These are phyloP conservation scores for Castanea crenata DNA, from an alignment of 306 rosid genomes.

Conservation along the genomic window DNA sequence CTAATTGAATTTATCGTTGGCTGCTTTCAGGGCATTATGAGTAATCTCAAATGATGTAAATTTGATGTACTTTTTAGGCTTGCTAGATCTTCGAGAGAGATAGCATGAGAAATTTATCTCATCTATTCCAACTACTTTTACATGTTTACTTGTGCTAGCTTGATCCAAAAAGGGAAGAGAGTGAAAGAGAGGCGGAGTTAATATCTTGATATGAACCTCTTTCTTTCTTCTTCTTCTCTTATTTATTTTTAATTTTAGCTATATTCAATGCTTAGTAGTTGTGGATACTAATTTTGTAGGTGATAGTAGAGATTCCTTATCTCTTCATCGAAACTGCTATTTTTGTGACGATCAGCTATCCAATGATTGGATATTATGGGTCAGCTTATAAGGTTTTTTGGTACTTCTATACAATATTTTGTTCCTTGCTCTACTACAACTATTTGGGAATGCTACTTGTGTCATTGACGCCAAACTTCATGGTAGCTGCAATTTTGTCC, in stretches of 20 bases:
- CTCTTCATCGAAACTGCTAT: background rate
- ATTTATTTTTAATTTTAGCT: background rate
- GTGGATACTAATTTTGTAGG: background rate
- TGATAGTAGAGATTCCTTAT: background rate
- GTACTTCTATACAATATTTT: slow-evolving; percentile 5
- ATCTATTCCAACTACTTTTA: too few relatives aligned
- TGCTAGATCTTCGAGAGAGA: too few relatives aligned
- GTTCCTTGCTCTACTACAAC: background rate
- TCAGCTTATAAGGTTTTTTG: background rate
- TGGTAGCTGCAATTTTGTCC: background rate
- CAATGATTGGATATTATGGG: background rate
- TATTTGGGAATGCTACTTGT: slow-evolving; percentile 4
- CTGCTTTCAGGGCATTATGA: background rate
- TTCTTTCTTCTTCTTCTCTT: background rate
- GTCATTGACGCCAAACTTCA: background rate
- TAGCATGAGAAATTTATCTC: too few relatives aligned
- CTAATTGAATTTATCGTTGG: background rate
- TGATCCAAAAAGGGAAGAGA: background rate
- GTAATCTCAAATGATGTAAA: too few relatives aligned
- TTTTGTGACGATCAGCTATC: background rate
- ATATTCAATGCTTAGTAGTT: background rate
- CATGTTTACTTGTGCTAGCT: background rate
- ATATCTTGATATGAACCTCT: background rate
- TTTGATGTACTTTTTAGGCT: too few relatives aligned
- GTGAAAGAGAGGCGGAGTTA: background rate